Percentiles rank a stretch among this genome's conserved stretches.
Evolutionary conservation across 495 filamentous ascomycete species (phyloP).

Genomic region (Darksidea phi): DNA sequence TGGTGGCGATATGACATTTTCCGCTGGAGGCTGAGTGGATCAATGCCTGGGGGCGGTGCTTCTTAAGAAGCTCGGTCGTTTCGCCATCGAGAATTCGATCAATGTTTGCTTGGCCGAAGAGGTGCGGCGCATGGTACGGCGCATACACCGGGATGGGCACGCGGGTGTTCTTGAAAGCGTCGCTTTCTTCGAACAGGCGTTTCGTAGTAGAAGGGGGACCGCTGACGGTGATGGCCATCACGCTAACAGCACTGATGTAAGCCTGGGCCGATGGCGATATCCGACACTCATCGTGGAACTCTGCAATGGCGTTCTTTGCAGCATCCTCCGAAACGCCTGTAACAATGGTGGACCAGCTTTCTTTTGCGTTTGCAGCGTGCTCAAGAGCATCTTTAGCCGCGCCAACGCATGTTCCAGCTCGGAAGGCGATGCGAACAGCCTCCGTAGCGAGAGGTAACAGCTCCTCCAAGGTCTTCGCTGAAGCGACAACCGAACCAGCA

Average conservation of each 20-base stretch:
- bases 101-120: constrained; percentile 62
- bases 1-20: constrained; percentile 42
- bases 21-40: constrained; percentile 46
- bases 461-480: constrained; percentile 63
- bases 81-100: constrained; percentile 56
- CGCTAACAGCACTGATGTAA: constrained; percentile 72
- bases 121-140: constrained; percentile 76
- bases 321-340: constrained; percentile 48
- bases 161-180: constrained; percentile 55
- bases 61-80: constrained; percentile 44
- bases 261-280: constrained; percentile 61
- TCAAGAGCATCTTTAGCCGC: constrained; percentile 51
- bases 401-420: constrained; percentile 63
- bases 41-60: constrained; percentile 35
- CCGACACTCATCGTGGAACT: constrained; percentile 57
- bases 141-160: constrained; percentile 70
- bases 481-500: constrained; percentile 69
- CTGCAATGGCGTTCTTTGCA: constrained; percentile 48
- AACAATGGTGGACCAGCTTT: constrained; percentile 59
- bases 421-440: constrained; percentile 69
- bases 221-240: constrained; percentile 70
- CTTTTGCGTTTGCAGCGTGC: constrained; percentile 50
- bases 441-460: constrained; percentile 68
- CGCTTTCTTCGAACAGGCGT: constrained; percentile 54
- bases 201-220: constrained; percentile 68